phyloP scores from a whole-genome alignment of 75 land plant species.

The Selaginella tamariscina region DNA sequence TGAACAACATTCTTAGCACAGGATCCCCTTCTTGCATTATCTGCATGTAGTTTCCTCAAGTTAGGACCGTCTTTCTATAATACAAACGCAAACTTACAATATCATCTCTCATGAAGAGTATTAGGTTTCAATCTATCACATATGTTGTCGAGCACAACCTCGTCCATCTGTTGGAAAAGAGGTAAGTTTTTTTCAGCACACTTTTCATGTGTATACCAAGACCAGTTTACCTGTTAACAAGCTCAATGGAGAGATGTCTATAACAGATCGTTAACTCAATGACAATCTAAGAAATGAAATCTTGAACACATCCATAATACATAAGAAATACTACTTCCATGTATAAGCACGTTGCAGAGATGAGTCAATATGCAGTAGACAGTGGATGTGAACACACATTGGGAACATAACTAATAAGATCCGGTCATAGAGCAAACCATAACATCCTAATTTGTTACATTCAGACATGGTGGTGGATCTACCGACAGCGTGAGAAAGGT shows the following conservation, averaged over 20 bases:
- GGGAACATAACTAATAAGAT: too few relatives aligned
- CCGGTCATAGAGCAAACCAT: too few relatives aligned
- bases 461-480: too few relatives aligned
- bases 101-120: constrained; percentile 70
- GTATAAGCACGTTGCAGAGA: too few relatives aligned
- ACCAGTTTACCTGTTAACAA: constrained; percentile 62
- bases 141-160: constrained; percentile 79
- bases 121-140: constrained; percentile 68
- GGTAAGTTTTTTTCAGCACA: too few relatives aligned
- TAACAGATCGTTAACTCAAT: constrained; percentile 51
- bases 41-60: constrained; percentile 35
- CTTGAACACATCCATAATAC: too few relatives aligned
- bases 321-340: too few relatives aligned
- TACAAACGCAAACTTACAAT: constrained; percentile 34
- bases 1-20: constrained; percentile 61
- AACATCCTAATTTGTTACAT: too few relatives aligned
- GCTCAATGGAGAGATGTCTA: constrained; percentile 59
- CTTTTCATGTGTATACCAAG: too few relatives aligned
- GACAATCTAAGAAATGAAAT: not conserved
- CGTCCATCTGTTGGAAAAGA: constrained; percentile 62
- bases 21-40: constrained; percentile 78
- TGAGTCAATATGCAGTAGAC: too few relatives aligned
- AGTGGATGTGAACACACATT: too few relatives aligned
- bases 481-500: too few relatives aligned
- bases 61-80: not conserved